Evolutionary conservation across 768 basidiomycete genomes (phyloP).

Genomic region (Boletus speciosus): DNA sequence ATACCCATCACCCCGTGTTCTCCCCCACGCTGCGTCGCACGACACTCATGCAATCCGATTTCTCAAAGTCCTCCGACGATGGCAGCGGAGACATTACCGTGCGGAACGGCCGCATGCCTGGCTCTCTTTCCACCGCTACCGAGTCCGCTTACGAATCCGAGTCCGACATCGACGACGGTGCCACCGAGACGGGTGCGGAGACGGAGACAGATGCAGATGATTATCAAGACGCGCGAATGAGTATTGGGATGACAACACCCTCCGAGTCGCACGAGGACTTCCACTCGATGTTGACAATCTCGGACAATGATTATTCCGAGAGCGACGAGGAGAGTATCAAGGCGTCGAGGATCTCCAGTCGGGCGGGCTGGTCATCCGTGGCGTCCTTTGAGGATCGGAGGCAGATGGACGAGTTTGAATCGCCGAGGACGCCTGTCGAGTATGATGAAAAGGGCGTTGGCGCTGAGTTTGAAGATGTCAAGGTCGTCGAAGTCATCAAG

Average conservation of each 20-base stretch:
- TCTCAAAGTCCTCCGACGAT: conserved; percentile 37
- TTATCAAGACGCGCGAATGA: conserved; percentile 75
- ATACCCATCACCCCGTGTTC: conserved; percentile 18
- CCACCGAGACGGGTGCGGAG: conserved; percentile 63
- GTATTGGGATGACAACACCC: conserved; percentile 56
- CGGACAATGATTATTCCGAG: conserved; percentile 64
- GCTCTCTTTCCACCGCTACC: conserved; percentile 17
- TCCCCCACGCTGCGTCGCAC: conserved; percentile 34
- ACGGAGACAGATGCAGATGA: conserved; percentile 68
- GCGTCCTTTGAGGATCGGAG: conserved; percentile 20
- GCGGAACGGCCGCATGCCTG: conserved; percentile 25
- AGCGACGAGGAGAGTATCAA: conserved; percentile 73
- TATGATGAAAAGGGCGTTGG: conserved; percentile 51
- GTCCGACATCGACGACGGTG: conserved; percentile 40
- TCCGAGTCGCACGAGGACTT: conserved; percentile 69
- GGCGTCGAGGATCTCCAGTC: conserved; percentile 48
- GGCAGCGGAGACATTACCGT: conserved; percentile 34
- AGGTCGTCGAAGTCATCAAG: conserved; percentile 30
- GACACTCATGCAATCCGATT: conserved; percentile 48
- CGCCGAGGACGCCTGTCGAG: conserved; percentile 26
- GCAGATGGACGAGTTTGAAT: conserved; percentile 2
- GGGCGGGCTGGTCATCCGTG: conserved; percentile 24
- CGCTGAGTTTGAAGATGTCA: conserved; percentile 30
- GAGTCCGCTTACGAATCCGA: conserved; percentile 42
- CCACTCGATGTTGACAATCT: conserved; percentile 68